A percentile compares a stretch with the other conserved stretches of the same genome.
Evolutionary conservation across 2,329 filamentous ascomycete genomes (phyloP).

Genomic region (Botrytis aclada): DNA sequence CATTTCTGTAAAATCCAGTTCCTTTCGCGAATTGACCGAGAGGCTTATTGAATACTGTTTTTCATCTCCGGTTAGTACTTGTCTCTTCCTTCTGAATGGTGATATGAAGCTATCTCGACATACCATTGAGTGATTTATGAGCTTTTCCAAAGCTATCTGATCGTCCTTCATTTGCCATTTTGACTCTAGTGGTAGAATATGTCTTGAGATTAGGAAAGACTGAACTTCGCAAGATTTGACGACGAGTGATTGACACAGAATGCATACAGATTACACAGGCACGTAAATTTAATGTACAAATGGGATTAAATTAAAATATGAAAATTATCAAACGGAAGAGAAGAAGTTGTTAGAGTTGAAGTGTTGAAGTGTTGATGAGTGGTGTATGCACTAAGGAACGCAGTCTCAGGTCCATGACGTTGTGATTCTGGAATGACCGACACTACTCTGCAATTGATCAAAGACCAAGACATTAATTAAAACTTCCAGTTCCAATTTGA

Average conservation of each 20-base stretch:
- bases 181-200: neutral
- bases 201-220: too few species aligned
- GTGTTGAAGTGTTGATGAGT: neutral
- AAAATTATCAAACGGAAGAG: neutral
- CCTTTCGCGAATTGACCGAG: constrained; percentile 54
- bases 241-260: neutral
- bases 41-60: constrained; percentile 55
- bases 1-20: constrained; percentile 60
- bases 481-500: neutral
- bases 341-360: neutral
- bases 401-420: constrained; percentile 4
- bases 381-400: neutral
- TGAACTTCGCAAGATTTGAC: neutral
- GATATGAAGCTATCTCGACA: constrained; percentile 17
- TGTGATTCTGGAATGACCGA: neutral
- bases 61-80: neutral
- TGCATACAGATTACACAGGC: neutral
- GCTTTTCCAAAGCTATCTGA: constrained; percentile 14
- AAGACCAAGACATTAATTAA: neutral
- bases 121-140: constrained; percentile 21
- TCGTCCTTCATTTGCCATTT: neutral
- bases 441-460: too few species aligned
- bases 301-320: neutral
- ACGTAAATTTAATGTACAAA: neutral
- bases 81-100: neutral